Percentiles rank a stretch among this genome's conserved stretches.
These are phyloP conservation scores for Kwoniella mangroviensis DNA, from an alignment of 768 basidiomycete species.

Conservation along the genomic window DNA sequence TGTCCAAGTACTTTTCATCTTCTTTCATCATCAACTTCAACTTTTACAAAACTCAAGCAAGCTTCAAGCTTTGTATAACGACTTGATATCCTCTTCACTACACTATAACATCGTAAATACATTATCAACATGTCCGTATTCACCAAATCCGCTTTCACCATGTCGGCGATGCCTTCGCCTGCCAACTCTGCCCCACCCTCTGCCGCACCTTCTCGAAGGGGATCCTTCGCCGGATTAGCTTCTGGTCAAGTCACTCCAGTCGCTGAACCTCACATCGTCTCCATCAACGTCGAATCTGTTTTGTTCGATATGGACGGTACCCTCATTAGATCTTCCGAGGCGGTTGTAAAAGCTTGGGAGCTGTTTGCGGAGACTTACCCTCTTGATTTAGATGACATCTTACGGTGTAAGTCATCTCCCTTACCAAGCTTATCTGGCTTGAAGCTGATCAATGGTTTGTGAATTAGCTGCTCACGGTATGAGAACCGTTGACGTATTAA, in stretches of 20 bases:
- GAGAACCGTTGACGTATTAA: slow-evolving; percentile 74
- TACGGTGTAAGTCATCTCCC: slow-evolving; percentile 45
- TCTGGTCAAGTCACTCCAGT: slow-evolving; percentile 45
- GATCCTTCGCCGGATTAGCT: slow-evolving; percentile 34
- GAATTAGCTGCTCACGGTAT: slow-evolving; percentile 70
- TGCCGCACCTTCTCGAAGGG: slow-evolving; percentile 38
- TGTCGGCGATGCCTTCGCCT: slow-evolving; percentile 51
- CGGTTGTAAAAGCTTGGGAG: slow-evolving; percentile 76
- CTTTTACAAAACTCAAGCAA: neutral
- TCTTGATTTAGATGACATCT: slow-evolving; percentile 55
- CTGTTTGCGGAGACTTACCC: slow-evolving; percentile 69
- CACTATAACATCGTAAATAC: slow-evolving; percentile 7
- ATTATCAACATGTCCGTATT: slow-evolving; percentile 55
- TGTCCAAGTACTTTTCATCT: neutral
- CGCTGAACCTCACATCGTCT: slow-evolving; percentile 49
- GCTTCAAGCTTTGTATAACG: neutral
- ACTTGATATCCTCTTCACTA: slow-evolving; percentile 5
- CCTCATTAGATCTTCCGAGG: slow-evolving; percentile 68
- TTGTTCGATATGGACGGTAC: slow-evolving; percentile 55
- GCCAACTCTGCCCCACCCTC: slow-evolving; percentile 38
- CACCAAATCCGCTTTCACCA: slow-evolving; percentile 55
- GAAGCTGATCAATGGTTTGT: neutral
- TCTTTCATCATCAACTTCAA: slow-evolving; percentile 5
- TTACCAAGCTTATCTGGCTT: neutral
- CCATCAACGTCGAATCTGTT: slow-evolving; percentile 52